phyloP scores from a whole-genome alignment of 495 filamentous ascomycete species.

The Daldinia concentrica region DNA sequence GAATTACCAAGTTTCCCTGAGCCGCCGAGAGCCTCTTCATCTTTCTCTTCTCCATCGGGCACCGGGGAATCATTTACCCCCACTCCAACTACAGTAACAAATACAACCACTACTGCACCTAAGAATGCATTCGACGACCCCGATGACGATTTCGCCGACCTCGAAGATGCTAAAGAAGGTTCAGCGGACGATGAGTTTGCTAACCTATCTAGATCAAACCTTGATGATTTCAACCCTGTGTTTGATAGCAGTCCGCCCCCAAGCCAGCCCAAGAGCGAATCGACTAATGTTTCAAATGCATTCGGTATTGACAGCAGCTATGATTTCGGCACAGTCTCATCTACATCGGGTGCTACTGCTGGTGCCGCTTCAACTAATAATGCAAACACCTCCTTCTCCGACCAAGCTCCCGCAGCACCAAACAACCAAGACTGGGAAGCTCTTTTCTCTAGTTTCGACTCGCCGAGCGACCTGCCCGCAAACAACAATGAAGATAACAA shows the following conservation, averaged over 20 bases:
- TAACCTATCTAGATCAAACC: constrained; percentile 63
- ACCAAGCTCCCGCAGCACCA: constrained; percentile 45
- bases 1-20: constrained; percentile 45
- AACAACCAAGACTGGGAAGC: constrained; percentile 90
- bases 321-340: constrained; percentile 57
- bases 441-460: constrained; percentile 84
- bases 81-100: constrained; percentile 42
- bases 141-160: constrained; percentile 88
- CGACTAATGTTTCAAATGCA: constrained; percentile 47
- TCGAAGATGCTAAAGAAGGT: constrained; percentile 88
- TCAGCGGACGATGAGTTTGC: constrained; percentile 91
- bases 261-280: constrained; percentile 62
- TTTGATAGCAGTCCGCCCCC: constrained; percentile 68
- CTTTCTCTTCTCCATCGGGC: constrained; percentile 38
- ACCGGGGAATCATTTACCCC: constrained; percentile 39
- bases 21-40: constrained; percentile 44
- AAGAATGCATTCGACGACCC: constrained; percentile 73
- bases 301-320: constrained; percentile 61
- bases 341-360: constrained; percentile 57
- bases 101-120: constrained; percentile 44
- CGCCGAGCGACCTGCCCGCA: constrained; percentile 55
- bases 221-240: constrained; percentile 72
- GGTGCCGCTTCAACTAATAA: constrained; percentile 61
- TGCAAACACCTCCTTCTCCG: constrained; percentile 46
- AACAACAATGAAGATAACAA: constrained; percentile 42